A percentile compares a stretch with the other conserved stretches of the same genome.
phyloP scores from a whole-genome alignment of 805 yeast species.

The Yarrowia sp. region DNA sequence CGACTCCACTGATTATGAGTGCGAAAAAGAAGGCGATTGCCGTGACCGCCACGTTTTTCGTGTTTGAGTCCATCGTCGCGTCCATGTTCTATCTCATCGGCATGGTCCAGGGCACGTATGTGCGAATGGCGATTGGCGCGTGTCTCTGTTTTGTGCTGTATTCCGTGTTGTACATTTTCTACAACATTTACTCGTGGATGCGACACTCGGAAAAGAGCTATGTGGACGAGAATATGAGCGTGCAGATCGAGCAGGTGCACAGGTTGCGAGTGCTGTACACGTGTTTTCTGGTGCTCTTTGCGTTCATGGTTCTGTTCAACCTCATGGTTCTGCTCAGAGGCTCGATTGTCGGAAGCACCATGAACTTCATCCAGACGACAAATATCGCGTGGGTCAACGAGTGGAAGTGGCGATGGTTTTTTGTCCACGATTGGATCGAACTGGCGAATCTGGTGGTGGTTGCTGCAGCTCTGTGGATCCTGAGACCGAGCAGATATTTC shows the following conservation, averaged over 20 bases:
- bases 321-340: slow-evolving; percentile 29
- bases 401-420: slow-evolving; percentile 36
- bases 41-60: slow-evolving; percentile 13
- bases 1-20: slow-evolving; percentile 6
- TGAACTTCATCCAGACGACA: slow-evolving; percentile 9
- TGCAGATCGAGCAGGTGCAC: slow-evolving; percentile 18
- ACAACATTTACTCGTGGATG: slow-evolving; percentile 21
- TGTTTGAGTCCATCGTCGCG: slow-evolving; percentile 18
- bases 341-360: slow-evolving; percentile 1
- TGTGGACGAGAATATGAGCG: slow-evolving; percentile 26
- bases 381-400: slow-evolving; percentile 22
- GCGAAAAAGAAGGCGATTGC: slow-evolving; percentile 29
- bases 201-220: slow-evolving; percentile 11
- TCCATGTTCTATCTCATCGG: slow-evolving; percentile 32
- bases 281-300: background rate
- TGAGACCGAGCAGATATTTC: slow-evolving; percentile 27
- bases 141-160: slow-evolving; percentile 30
- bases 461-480: background rate
- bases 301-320: slow-evolving; percentile 9
- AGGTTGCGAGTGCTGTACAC: background rate
- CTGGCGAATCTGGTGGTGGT: slow-evolving; percentile 3
- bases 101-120: slow-evolving; percentile 26
- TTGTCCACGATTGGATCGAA: slow-evolving; percentile 38
- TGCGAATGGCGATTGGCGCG: slow-evolving; percentile 25
- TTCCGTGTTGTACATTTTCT: slow-evolving; percentile 1